phyloP scores from a whole-genome alignment of 768 basidiomycete genomes.

The Serendipita indica region DNA sequence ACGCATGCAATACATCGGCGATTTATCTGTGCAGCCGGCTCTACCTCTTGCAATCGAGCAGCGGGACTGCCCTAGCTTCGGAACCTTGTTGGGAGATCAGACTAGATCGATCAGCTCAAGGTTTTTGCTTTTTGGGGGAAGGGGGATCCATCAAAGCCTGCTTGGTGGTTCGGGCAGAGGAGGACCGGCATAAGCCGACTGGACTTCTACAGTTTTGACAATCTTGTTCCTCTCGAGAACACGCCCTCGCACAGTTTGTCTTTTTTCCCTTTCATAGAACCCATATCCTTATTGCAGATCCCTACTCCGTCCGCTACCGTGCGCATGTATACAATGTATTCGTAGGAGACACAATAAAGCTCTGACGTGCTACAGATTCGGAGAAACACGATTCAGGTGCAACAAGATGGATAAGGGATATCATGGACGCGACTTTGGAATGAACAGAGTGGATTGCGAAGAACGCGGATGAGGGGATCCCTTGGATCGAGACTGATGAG shows the following conservation, averaged over 20 bases:
- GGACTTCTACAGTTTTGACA: no score
- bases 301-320: no score
- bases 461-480: not conserved
- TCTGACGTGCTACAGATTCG: not conserved
- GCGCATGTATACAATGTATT: not conserved
- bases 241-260: not conserved
- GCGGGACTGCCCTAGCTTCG: not conserved
- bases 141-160: no score
- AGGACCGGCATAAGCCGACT: no score
- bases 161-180: no score
- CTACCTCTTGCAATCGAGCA: no score
- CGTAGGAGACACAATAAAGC: not conserved
- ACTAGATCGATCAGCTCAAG: not conserved
- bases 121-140: no score
- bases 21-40: not conserved
- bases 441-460: not conserved
- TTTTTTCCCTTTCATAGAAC: not conserved
- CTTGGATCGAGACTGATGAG: not conserved
- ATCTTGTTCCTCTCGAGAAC: no score
- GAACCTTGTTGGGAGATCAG: conserved; percentile 5
- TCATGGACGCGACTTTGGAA: not conserved
- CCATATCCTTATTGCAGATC: not conserved
- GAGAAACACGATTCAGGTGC: no score
- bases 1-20: not conserved
- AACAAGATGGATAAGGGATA: not conserved